These are phyloP conservation scores for Pythium brachiatum DNA, from an alignment of 352 stramenopile species.

Conservation along the genomic window DNA sequence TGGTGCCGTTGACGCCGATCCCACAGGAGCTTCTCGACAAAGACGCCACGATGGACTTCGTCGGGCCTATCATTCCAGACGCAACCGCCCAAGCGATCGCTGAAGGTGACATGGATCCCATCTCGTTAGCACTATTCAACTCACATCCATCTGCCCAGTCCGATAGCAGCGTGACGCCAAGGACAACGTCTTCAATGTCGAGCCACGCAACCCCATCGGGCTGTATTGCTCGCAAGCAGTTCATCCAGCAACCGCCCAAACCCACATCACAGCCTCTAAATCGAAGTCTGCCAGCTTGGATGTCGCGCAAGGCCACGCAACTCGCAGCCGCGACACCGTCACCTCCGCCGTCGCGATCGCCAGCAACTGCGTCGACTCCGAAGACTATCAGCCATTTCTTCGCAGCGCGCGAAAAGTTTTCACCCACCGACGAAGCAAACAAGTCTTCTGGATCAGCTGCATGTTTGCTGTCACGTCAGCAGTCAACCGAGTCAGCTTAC, in stretches of 20 bases:
- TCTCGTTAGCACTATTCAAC: conserved; percentile 50
- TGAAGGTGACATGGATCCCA: conserved; percentile 73
- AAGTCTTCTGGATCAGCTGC: neutral
- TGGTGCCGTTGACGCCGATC: conserved; percentile 68
- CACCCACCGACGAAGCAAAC: conserved; percentile 2
- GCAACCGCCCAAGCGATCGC: conserved; percentile 53
- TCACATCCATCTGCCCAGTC: neutral
- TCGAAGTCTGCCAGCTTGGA: conserved; percentile 18
- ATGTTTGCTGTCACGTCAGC: conserved; percentile 1
- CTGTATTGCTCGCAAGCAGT: conserved; percentile 9
- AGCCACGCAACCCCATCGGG: neutral
- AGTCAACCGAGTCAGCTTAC: conserved; percentile 26
- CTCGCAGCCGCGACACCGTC: neutral
- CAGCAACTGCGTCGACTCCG: neutral
- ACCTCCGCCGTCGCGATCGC: neutral
- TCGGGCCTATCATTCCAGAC: conserved; percentile 51
- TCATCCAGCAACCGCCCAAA: conserved; percentile 5
- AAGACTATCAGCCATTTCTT: conserved; percentile 50
- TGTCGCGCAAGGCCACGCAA: conserved; percentile 16
- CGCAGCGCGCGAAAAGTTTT: conserved; percentile 14
- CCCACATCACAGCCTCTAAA: neutral
- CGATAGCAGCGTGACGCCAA: neutral
- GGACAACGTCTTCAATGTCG: neutral
- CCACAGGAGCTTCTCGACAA: conserved; percentile 26
- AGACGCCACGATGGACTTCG: conserved; percentile 50